Base-by-base conservation (phyloP, 208 protist species). In the Balamuthia mandrillaris region DNA sequence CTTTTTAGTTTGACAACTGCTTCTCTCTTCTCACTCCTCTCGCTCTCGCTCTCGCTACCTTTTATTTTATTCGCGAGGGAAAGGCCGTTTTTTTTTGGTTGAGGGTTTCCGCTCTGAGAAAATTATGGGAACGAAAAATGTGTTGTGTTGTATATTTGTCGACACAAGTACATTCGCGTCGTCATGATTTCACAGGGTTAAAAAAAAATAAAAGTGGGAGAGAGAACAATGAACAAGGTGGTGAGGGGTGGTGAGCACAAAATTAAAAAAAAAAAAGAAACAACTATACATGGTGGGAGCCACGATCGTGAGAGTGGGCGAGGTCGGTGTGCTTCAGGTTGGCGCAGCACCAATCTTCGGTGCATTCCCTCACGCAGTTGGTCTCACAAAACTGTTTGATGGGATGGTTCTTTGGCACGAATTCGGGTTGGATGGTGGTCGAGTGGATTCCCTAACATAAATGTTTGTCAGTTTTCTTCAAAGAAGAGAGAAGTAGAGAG, bases 381-480 rank as follows among this genome's bases (percentile, higher is more conserved):
- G 86, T 78, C 37, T 66, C 39, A 21, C 87, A 89, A 45, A 74
- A 84, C 5, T 58, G 39, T 24, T 84, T 58, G 14, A 44, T 37
- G 29, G 41, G 68, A 29, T 72, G 18, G 60, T 82, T 68, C 24
- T 35, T 74, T 16, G 42, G 54, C 18, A 91, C 44, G 21, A 93
- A 93, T 56, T 94, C 92, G 35, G 92, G 92, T 85, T 95, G 93
- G 35, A 95, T 90, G 3, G 91, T 91, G 10, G 89, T 87, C 0
- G 84, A 88, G 21, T 95, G 93, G 41, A 95, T 88, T 18, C 88
- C 87, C 35, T 87, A n/a, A n/a, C n/a, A n/a, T 27, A 56, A n/a
- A 18, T 56, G n/a, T 56, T 56, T 56, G 49, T 18, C 49, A n/a
- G n/a, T n/a, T n/a, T n/a, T n/a, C n/a, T n/a, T 56, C 49, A n/a